Base-by-base conservation (phyloP, 768 basidiomycete species). In the Omphalotus guepiniiformis region DNA sequence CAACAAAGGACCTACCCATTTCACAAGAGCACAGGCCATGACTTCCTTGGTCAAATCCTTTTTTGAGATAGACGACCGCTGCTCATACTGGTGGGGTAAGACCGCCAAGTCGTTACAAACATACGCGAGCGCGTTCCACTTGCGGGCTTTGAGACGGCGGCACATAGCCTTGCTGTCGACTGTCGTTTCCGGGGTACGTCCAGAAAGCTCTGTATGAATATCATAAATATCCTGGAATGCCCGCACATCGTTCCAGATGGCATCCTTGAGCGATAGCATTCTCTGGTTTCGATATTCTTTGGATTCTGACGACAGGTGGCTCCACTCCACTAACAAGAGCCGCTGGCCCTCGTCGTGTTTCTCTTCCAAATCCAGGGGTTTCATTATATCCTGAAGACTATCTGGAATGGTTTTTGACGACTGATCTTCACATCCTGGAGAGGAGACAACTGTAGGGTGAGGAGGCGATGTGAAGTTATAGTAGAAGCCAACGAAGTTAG, bases 101-200 rank as follows among this genome's bases (percentile, higher is more conserved):
- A 44, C 42, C 23, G 18, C 25, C 6, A 44, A 28, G 23, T 44
- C 28, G 30, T 44, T 23, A 18, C 42, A 44, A 18, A 44, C 26
- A 16, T 44, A 44, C n/a, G 23, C n/a, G 11, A 44, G 23, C 6
- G 42, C 23, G 18, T 28, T 6, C 42, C 42, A 44, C 26, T 30
- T 44, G 15, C 16, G n/a, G 18, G 27, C 18, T 12, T 29, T n/a
- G n/a, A 44, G 23, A 7, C 28, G 6, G 12, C 9, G 6, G 16
- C 18, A 30, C 42, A 26, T 15, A n/a, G n/a, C 16, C 12, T 29
- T 26, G 26, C 16, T 6, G 7, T 27, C 42, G 6, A 13, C 18
- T 28, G 25, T 7, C 7, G 26, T 44, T 12, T 6, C 28, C 2
- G 42, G 42, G 16, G 26, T 23, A 6, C 30, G 27, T 13, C 4